phyloP scores from a whole-genome alignment of 2,329 filamentous ascomycete species.

The Botrytis fragariae region DNA sequence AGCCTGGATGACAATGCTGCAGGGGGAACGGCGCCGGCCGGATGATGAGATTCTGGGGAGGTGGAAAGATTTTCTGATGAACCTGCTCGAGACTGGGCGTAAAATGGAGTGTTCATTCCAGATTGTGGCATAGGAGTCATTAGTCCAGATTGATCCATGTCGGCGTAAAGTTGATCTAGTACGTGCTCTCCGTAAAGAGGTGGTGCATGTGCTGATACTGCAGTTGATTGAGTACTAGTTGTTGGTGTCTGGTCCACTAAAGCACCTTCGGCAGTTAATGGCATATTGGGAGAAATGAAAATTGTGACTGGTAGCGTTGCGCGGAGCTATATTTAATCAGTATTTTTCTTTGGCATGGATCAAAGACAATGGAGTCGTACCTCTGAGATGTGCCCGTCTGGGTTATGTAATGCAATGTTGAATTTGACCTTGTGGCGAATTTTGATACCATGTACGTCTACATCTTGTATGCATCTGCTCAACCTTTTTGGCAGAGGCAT shows the following conservation, averaged over 20 bases:
- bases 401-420: conserved; percentile 87
- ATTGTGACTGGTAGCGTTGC: conserved; percentile 88
- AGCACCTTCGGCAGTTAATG: conserved; percentile 82
- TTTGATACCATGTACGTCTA: conserved; percentile 86
- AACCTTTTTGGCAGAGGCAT: conserved; percentile 77
- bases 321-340: conserved; percentile 58
- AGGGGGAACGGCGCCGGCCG: conserved; percentile 46
- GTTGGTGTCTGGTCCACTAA: conserved; percentile 61
- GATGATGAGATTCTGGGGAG: conserved; percentile 49
- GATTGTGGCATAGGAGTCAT: conserved; percentile 70
- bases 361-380: conserved; percentile 42
- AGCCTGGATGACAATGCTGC: conserved; percentile 62
- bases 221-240: conserved; percentile 45
- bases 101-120: conserved; percentile 78
- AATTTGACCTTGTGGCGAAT: conserved; percentile 90
- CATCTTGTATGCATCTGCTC: conserved; percentile 81
- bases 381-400: conserved; percentile 92
- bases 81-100: conserved; percentile 66
- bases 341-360: conserved; percentile 24
- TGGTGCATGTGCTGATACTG: conserved; percentile 67
- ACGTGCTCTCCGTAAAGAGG: conserved; percentile 89
- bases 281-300: conserved; percentile 92
- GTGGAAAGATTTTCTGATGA: conserved; percentile 75
- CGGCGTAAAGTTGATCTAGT: conserved; percentile 86
- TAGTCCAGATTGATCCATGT: conserved; percentile 77